Percentiles rank a stretch among this genome's conserved stretches.
Conservation (phyloP, 1,284 basidiomycete genomes). For the Ceraceosorus guamensis region DNA sequence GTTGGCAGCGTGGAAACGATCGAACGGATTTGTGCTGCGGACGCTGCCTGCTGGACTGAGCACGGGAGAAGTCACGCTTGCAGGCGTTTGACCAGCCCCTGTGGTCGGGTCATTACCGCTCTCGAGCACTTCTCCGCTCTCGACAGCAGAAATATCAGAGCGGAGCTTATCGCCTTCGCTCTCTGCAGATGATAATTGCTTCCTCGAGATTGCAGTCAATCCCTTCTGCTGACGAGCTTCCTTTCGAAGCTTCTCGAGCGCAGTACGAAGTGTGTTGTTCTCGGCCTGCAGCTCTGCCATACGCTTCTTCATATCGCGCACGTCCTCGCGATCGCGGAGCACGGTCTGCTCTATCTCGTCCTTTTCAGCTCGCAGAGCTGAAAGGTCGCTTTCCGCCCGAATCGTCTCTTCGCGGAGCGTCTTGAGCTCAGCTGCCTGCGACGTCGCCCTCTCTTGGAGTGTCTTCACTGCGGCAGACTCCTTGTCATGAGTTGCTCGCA, state of each 20-base stretch:
- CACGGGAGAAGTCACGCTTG: constrained; percentile 5
- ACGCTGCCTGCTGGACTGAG: constrained; percentile 50
- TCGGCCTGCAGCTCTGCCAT: constrained; percentile 74
- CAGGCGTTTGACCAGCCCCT: constrained; percentile 12
- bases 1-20: constrained; percentile 58
- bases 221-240: constrained; percentile 95
- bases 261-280: constrained; percentile 63
- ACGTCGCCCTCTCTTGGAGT: constrained; percentile 64
- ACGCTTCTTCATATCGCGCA: constrained; percentile 72
- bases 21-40: constrained; percentile 91
- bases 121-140: constrained; percentile 53
- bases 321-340: constrained; percentile 88
- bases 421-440: constrained; percentile 71
- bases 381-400: constrained; percentile 81
- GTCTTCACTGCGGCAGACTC: constrained; percentile 69
- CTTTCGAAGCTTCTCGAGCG: constrained; percentile 82
- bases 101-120: constrained; percentile 48
- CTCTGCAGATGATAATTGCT: constrained; percentile 82
- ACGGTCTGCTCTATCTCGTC: constrained; percentile 80
- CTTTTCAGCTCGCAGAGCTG: constrained; percentile 80
- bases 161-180: constrained; percentile 64
- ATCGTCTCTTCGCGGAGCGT: constrained; percentile 75
- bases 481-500: constrained; percentile 67
- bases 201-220: constrained; percentile 83
- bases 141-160: constrained; percentile 54